Conservation (phyloP, 1,284 basidiomycete species). For the Phellopilus nigrolimitatus region DNA sequence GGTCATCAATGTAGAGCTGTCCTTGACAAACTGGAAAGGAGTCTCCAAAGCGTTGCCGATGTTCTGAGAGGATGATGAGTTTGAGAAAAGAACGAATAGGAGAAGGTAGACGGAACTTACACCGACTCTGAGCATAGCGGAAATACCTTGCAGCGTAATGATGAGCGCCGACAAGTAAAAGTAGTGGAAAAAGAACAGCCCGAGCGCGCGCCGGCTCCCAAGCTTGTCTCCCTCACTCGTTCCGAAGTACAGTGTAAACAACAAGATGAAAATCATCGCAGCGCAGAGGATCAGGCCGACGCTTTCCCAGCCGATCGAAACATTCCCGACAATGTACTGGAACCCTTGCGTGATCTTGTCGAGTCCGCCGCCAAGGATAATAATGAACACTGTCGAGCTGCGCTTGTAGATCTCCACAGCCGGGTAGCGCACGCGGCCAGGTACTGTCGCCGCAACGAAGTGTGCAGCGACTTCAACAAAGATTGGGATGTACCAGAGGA, state of each 20-base stretch:
- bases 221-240: conserved; percentile 14
- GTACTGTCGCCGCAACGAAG: conserved; percentile 13
- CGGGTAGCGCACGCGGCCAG: conserved; percentile 18
- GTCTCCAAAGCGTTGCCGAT: conserved; percentile 9
- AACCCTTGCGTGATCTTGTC: conserved; percentile 21
- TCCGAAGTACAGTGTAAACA: conserved; percentile 19
- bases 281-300: conserved; percentile 19
- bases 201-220: conserved; percentile 13
- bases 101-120: not conserved
- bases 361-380: conserved; percentile 20
- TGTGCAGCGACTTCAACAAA: conserved; percentile 19
- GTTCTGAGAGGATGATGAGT: conserved; percentile 9
- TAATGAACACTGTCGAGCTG: conserved; percentile 18
- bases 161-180: conserved; percentile 18
- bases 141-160: conserved; percentile 18
- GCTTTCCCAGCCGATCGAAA: conserved; percentile 12
- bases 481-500: conserved; percentile 22
- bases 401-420: conserved; percentile 18
- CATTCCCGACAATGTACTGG: conserved; percentile 21
- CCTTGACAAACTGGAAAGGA: conserved; percentile 10
- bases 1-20: not conserved
- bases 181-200: conserved; percentile 17
- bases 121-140: conserved; percentile 12
- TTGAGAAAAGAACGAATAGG: not conserved
- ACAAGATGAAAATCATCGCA: conserved; percentile 15